Conservation (phyloP, 495 filamentous ascomycete genomes). For the Xylaria curta region DNA sequence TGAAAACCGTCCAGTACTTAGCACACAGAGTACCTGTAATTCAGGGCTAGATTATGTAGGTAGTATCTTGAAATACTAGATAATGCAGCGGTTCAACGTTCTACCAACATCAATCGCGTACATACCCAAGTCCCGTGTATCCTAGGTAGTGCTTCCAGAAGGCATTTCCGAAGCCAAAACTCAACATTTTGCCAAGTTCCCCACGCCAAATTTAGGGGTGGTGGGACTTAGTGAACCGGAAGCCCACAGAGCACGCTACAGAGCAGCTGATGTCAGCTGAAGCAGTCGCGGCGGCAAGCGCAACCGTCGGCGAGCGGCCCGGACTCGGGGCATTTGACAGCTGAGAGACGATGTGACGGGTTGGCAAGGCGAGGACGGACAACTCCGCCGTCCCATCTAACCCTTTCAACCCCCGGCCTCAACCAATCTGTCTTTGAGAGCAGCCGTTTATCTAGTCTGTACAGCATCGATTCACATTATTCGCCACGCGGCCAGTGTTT, state of each 20-base stretch:
- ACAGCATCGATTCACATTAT: slow-evolving; percentile 10
- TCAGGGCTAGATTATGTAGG: background rate
- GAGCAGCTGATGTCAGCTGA: background rate
- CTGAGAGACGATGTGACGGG: background rate
- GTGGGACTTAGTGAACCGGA: background rate
- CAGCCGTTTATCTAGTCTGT: slow-evolving; percentile 6
- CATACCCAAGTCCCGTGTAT: background rate
- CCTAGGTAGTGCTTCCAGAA: background rate
- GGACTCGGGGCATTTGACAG: slow-evolving; percentile 1
- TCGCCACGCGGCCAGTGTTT: slow-evolving; percentile 5
- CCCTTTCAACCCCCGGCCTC: slow-evolving; percentile 11
- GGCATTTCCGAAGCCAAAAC: background rate
- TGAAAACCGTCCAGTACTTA: background rate
- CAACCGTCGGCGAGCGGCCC: background rate
- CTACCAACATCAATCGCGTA: background rate
- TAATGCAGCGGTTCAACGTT: background rate
- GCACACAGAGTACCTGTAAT: background rate
- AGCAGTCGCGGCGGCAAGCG: background rate
- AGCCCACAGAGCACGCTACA: too few species aligned
- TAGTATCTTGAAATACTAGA: background rate
- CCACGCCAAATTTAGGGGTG: background rate
- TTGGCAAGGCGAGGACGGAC: slow-evolving; percentile 15
- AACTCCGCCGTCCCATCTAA: slow-evolving; percentile 16
- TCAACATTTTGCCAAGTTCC: background rate
- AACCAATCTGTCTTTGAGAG: slow-evolving; percentile 10